These are phyloP conservation scores for Micromonas commoda DNA, from an alignment of 139 green algal genomes.

Conservation along the genomic window DNA sequence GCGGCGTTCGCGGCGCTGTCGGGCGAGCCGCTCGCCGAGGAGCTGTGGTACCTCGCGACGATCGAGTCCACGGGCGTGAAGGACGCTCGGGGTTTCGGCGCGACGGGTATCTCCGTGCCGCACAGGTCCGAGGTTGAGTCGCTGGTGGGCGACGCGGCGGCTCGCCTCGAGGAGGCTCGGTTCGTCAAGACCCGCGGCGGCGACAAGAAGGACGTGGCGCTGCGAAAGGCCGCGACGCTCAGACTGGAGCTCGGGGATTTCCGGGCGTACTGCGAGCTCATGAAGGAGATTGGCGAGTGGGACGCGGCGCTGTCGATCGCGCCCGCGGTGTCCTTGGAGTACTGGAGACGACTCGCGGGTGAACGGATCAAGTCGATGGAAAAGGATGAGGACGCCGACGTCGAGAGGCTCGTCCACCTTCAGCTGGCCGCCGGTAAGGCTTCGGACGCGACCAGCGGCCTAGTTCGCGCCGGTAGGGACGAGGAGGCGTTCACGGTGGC, in stretches of 20 bases:
- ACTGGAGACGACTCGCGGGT: slow-evolving; percentile 21
- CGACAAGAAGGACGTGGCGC: slow-evolving; percentile 7
- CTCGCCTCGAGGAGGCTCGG: background rate
- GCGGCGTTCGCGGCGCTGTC: background rate
- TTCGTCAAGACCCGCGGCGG: slow-evolving; percentile 1
- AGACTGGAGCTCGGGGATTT: slow-evolving; percentile 17
- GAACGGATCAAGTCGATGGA: background rate
- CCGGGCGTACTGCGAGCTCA: slow-evolving; percentile 25
- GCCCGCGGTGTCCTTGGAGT: slow-evolving; percentile 8
- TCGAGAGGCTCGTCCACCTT: background rate
- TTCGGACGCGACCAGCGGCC: background rate
- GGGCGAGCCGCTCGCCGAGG: background rate
- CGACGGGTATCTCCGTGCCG: background rate
- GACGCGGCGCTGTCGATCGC: slow-evolving; percentile 19
- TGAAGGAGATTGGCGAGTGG: slow-evolving; percentile 30
- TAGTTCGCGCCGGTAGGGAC: background rate
- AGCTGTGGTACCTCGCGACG: background rate
- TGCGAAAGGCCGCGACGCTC: slow-evolving; percentile 9
- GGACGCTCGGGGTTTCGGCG: background rate
- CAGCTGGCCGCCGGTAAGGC: slow-evolving; percentile 4
- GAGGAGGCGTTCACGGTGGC: slow-evolving; percentile 25
- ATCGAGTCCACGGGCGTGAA: slow-evolving; percentile 15
- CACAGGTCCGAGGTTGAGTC: slow-evolving; percentile 1
- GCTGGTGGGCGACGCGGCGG: background rate
- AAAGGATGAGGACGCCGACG: background rate